phyloP scores from a whole-genome alignment of 2,329 filamentous ascomycete genomes.

The Daldinia sp. region DNA sequence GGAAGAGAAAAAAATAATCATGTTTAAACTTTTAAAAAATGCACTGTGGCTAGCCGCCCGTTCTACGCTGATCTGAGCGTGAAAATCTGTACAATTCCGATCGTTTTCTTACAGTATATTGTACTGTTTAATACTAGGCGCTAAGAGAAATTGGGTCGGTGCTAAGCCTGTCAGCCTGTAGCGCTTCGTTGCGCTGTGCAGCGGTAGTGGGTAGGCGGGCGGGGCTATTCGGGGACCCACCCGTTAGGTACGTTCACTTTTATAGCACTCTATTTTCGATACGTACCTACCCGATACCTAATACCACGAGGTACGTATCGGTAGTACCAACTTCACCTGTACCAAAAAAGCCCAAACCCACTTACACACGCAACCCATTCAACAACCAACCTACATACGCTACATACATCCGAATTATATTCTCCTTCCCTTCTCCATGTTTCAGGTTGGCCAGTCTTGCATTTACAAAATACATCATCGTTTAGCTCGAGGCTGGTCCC shows the following conservation, averaged over 20 bases:
- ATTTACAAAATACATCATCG: constrained; percentile 39
- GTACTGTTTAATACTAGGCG: constrained; percentile 3
- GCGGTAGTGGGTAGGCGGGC: background rate
- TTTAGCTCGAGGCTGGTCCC: constrained; percentile 33
- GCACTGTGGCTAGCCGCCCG: constrained; percentile 24
- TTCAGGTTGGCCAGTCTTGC: constrained; percentile 44
- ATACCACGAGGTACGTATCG: too few species aligned
- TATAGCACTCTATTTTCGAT: constrained; percentile 32
- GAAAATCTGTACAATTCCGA: too few species aligned
- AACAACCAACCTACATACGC: constrained; percentile 32
- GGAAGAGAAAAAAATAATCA: background rate
- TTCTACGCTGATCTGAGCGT: constrained; percentile 18
- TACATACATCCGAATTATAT: constrained; percentile 36
- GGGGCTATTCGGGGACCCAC: background rate
- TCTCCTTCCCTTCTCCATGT: constrained; percentile 44
- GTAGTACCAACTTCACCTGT: constrained; percentile 30
- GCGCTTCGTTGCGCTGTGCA: background rate
- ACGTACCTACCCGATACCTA: constrained; percentile 33
- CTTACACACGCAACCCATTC: constrained; percentile 21
- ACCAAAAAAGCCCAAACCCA: background rate
- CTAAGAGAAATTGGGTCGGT: constrained; percentile 1
- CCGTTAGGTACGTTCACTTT: background rate
- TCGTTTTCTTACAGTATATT: constrained; percentile 3
- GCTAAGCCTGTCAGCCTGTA: constrained; percentile 4
- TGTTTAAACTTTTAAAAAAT: background rate